Conservation (phyloP, 83 land plant genomes). For the Diphasiastrum complanatum region DNA sequence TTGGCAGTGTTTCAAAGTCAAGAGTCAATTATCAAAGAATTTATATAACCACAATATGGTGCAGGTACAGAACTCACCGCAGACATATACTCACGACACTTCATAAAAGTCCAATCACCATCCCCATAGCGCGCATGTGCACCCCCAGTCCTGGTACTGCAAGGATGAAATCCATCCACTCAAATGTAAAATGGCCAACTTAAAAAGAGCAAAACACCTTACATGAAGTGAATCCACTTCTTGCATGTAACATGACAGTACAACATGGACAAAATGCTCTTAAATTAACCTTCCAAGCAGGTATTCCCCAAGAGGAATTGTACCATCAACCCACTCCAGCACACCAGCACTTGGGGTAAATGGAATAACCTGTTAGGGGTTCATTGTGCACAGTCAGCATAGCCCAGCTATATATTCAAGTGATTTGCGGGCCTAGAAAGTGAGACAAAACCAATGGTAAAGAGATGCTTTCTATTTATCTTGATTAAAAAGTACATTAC, state of each 20-base stretch:
- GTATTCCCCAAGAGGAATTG: constrained; percentile 91
- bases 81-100: constrained; percentile 77
- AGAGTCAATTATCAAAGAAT: too few species aligned
- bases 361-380: constrained; percentile 98
- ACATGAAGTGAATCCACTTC: background rate
- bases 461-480: too few species aligned
- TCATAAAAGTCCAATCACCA: constrained; percentile 77
- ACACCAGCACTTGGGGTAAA: constrained; percentile 99
- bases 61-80: too few species aligned
- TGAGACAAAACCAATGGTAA: too few species aligned
- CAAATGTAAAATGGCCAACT: background rate
- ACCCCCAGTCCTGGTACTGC: constrained; percentile 73
- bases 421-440: too few species aligned
- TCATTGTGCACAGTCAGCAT: too few species aligned
- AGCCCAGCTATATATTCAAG: too few species aligned
- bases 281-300: constrained; percentile 91
- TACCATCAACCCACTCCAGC: constrained; percentile 98
- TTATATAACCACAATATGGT: too few species aligned
- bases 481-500: too few species aligned
- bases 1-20: too few species aligned
- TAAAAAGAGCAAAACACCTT: background rate
- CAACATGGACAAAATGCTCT: background rate
- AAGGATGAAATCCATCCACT: constrained; percentile 9
- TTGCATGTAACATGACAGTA: background rate
- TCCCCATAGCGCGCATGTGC: constrained; percentile 93